Evolutionary conservation across 2,329 filamentous ascomycete species (phyloP).

Genomic region (Xylaria sp.): DNA sequence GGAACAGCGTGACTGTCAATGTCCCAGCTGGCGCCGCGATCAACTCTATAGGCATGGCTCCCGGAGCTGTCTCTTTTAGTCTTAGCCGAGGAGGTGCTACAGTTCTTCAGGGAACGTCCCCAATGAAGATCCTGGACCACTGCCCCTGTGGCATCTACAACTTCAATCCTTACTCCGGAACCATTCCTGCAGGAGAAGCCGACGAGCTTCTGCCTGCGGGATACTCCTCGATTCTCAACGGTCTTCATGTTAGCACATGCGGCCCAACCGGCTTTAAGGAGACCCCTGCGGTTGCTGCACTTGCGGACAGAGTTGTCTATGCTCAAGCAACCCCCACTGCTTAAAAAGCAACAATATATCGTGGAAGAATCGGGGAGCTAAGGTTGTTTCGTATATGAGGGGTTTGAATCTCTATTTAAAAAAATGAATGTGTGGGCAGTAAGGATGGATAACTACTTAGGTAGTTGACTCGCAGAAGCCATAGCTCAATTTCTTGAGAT

Average conservation of each 20-base stretch:
- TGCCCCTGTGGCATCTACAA: slow-evolving; percentile 67
- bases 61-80: slow-evolving; percentile 60
- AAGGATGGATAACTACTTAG: not conserved
- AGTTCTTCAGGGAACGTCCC: slow-evolving; percentile 59
- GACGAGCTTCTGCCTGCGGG: slow-evolving; percentile 54
- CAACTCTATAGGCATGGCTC: slow-evolving; percentile 58
- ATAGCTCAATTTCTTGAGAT: not conserved
- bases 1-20: slow-evolving; percentile 55
- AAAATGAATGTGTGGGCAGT: not conserved
- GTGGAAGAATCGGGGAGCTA: not conserved
- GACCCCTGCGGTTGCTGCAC: slow-evolving; percentile 14
- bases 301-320: slow-evolving; percentile 23
- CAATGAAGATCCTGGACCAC: slow-evolving; percentile 60
- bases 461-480: not conserved
- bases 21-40: slow-evolving; percentile 60
- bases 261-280: slow-evolving; percentile 15
- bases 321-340: slow-evolving; percentile 29
- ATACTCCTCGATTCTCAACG: slow-evolving; percentile 44
- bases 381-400: not conserved
- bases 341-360: not conserved
- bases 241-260: slow-evolving; percentile 48
- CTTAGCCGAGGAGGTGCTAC: slow-evolving; percentile 55
- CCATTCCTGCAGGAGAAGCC: slow-evolving; percentile 54
- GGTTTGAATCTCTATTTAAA: not conserved
- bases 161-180: slow-evolving; percentile 67